A percentile compares a stretch with the other conserved stretches of the same genome.
Conservation (phyloP, 208 protist species). For the Naegleria fowleri region DNA sequence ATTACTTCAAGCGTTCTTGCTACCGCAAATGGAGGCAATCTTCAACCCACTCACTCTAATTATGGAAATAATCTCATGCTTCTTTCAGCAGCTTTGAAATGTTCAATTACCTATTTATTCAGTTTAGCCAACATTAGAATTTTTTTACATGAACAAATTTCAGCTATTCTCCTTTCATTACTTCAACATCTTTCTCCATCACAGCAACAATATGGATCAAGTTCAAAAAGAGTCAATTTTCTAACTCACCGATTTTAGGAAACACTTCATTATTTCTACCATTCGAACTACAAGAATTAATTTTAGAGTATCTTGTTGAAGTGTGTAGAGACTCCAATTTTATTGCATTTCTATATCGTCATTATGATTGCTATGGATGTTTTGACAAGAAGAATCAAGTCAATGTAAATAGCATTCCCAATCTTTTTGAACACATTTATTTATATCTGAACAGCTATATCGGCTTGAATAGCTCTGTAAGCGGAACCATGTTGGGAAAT, state of each 20-base stretch:
- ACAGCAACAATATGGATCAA: neutral
- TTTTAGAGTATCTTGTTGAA: conserved; percentile 14
- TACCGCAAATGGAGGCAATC: neutral
- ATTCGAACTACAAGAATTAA: conserved; percentile 5
- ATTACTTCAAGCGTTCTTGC: neutral
- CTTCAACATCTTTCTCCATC: neutral
- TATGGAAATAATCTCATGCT: neutral
- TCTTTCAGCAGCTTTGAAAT: neutral
- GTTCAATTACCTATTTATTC: neutral
- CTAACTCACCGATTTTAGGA: neutral
- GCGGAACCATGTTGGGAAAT: neutral
- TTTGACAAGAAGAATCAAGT: neutral
- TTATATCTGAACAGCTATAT: neutral
- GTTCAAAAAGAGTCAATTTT: neutral
- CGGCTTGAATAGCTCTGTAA: neutral
- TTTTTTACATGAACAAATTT: conserved; percentile 1
- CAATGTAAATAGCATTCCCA: neutral
- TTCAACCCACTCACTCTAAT: neutral
- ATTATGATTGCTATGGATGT: neutral
- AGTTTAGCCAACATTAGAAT: neutral
- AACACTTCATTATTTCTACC: neutral
- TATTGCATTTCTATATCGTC: neutral
- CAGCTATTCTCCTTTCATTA: neutral
- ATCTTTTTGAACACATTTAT: neutral
- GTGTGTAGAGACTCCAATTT: neutral